phyloP scores from a whole-genome alignment of 1,284 basidiomycete genomes.

The Puccinia hordei region DNA sequence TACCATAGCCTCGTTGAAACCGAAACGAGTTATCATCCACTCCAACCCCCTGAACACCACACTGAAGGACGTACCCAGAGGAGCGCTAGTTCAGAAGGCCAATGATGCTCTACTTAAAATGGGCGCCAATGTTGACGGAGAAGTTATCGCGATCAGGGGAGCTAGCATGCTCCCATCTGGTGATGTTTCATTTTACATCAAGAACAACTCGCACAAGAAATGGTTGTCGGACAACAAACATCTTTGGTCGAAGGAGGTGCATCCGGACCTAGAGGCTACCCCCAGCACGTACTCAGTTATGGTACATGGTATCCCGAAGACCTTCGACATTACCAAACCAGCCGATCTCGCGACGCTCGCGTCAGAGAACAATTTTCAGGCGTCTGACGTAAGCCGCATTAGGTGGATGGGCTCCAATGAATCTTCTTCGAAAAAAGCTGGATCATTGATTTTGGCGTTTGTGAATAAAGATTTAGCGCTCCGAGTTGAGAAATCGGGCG shows the following conservation, averaged over 20 bases:
- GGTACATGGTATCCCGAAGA: not conserved
- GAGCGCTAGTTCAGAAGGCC: not conserved
- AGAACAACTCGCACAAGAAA: not conserved
- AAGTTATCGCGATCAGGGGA: not conserved
- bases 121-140: not conserved
- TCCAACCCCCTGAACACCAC: not conserved
- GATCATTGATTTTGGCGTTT: not conserved
- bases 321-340: not conserved
- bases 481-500: not conserved
- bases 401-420: not conserved
- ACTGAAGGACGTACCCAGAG: not conserved
- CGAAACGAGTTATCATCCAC: not conserved
- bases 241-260: not conserved
- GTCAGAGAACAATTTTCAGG: not conserved
- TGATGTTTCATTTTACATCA: not conserved
- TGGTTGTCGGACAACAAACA: constrained; percentile 9
- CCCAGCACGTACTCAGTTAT: not conserved
- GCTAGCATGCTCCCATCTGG: not conserved
- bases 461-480: constrained; percentile 5
- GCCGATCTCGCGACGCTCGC: not conserved
- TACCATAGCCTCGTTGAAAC: not conserved
- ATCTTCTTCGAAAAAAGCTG: not conserved
- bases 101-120: not conserved
- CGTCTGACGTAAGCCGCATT: not conserved
- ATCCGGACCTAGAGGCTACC: not conserved